Conservation (phyloP, 768 basidiomycete genomes). For the Sarcomyxa edulis region DNA sequence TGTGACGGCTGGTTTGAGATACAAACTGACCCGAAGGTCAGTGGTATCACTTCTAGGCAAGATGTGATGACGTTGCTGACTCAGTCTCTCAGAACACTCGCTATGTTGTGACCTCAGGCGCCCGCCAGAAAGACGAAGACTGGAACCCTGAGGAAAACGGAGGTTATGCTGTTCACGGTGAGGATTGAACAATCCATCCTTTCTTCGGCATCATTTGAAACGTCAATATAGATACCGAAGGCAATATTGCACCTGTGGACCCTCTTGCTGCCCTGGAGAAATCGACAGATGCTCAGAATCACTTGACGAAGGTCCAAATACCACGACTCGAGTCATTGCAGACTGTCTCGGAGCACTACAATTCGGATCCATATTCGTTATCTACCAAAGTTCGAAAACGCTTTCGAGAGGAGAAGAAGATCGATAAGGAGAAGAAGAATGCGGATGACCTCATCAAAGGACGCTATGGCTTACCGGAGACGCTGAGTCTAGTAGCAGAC, state of each 20-base stretch:
- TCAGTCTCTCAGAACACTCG: slow-evolving; percentile 70
- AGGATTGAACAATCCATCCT: slow-evolving; percentile 10
- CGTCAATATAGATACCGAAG: slow-evolving; percentile 56
- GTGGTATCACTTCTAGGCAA: slow-evolving; percentile 8
- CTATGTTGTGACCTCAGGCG: slow-evolving; percentile 89
- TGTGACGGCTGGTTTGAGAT: slow-evolving; percentile 99
- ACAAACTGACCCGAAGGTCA: slow-evolving; percentile 92
- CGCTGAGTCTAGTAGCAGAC: slow-evolving; percentile 60
- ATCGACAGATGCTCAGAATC: slow-evolving; percentile 70
- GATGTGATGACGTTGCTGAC: background rate
- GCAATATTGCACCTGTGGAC: slow-evolving; percentile 58
- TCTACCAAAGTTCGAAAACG: slow-evolving; percentile 71
- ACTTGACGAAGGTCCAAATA: slow-evolving; percentile 65
- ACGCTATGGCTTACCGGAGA: slow-evolving; percentile 72
- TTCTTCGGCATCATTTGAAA: background rate
- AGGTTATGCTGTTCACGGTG: slow-evolving; percentile 85
- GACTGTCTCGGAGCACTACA: slow-evolving; percentile 68
- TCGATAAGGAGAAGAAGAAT: slow-evolving; percentile 60
- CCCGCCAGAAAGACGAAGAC: slow-evolving; percentile 91
- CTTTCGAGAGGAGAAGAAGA: slow-evolving; percentile 85
- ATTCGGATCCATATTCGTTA: slow-evolving; percentile 81
- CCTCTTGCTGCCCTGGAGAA: slow-evolving; percentile 90
- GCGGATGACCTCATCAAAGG: slow-evolving; percentile 70
- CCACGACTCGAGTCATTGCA: slow-evolving; percentile 82
- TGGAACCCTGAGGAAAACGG: slow-evolving; percentile 98